phyloP scores from a whole-genome alignment of 1,284 basidiomycete species.

The Moesziomyces parantarcticus region DNA sequence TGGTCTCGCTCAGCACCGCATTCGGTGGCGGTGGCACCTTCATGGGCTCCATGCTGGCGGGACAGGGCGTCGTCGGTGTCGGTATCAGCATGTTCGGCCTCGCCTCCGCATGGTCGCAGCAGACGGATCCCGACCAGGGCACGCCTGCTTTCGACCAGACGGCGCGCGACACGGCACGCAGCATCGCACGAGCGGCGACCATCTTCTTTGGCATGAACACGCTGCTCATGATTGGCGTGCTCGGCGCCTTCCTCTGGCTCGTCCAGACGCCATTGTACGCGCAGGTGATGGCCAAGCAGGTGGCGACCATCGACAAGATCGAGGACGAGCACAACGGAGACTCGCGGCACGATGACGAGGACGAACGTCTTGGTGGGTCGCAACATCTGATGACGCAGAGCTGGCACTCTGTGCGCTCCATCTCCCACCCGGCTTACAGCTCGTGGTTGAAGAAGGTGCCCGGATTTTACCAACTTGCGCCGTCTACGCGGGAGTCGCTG shows the following conservation, averaged over 20 bases:
- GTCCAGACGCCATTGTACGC: conserved; percentile 36
- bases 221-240: conserved; percentile 37
- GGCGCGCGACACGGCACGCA: conserved; percentile 19
- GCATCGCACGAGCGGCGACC: conserved; percentile 47
- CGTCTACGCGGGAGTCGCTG: conserved; percentile 38
- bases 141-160: conserved; percentile 8
- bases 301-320: conserved; percentile 44
- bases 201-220: conserved; percentile 52
- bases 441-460: conserved; percentile 43
- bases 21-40: conserved; percentile 50
- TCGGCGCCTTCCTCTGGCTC: conserved; percentile 42
- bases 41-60: conserved; percentile 62
- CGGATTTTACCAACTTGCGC: conserved; percentile 33
- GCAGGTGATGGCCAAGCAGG: conserved; percentile 49
- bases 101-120: conserved; percentile 50
- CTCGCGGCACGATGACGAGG: conserved; percentile 9
- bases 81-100: conserved; percentile 57
- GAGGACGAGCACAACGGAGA: conserved; percentile 20
- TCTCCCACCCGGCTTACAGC: conserved; percentile 40
- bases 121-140: background rate
- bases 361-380: conserved; percentile 6
- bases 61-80: conserved; percentile 58
- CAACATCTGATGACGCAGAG: conserved; percentile 39
- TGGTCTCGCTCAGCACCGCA: conserved; percentile 57
- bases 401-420: conserved; percentile 46